These are phyloP conservation scores for Globisporangium camurandrum DNA, from an alignment of 352 stramenopile species.

Conservation along the genomic window DNA sequence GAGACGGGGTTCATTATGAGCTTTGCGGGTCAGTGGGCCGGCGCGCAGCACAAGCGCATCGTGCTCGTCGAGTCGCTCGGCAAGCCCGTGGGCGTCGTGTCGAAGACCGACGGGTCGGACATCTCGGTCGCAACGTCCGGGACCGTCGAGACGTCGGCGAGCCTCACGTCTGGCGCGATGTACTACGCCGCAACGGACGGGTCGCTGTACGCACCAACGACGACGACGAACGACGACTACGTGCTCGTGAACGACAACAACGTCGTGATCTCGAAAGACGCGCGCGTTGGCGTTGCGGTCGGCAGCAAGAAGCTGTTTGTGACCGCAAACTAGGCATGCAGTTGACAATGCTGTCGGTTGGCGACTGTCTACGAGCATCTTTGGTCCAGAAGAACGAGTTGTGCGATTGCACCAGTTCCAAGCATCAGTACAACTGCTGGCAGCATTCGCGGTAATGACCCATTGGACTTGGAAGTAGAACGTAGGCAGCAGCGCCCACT, in stretches of 20 bases:
- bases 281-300: constrained; percentile 60
- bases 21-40: constrained; percentile 52
- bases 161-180: constrained; percentile 31
- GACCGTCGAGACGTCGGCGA: constrained; percentile 35
- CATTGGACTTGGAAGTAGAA: too few relatives aligned
- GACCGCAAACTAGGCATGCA: too few relatives aligned
- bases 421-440: too few relatives aligned
- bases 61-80: constrained; percentile 61
- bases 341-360: too few relatives aligned
- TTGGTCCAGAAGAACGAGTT: too few relatives aligned
- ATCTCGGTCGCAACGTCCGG: constrained; percentile 54
- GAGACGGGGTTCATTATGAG: constrained; percentile 42
- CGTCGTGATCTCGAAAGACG: constrained; percentile 71
- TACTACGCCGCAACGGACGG: constrained; percentile 73
- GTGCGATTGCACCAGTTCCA: too few relatives aligned
- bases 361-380: too few relatives aligned
- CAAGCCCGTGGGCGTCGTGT: constrained; percentile 68
- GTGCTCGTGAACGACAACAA: constrained; percentile 64
- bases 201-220: constrained; percentile 41
- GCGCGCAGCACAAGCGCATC: constrained; percentile 57
- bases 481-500: not conserved
- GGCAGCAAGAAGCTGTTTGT: constrained; percentile 56
- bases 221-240: constrained; percentile 39
- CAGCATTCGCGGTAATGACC: too few relatives aligned
- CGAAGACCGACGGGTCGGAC: constrained; percentile 38